A percentile compares a stretch with the other conserved stretches of the same genome.
phyloP scores from a whole-genome alignment of 2,329 filamentous ascomycete species.

The Diaporthe eres region DNA sequence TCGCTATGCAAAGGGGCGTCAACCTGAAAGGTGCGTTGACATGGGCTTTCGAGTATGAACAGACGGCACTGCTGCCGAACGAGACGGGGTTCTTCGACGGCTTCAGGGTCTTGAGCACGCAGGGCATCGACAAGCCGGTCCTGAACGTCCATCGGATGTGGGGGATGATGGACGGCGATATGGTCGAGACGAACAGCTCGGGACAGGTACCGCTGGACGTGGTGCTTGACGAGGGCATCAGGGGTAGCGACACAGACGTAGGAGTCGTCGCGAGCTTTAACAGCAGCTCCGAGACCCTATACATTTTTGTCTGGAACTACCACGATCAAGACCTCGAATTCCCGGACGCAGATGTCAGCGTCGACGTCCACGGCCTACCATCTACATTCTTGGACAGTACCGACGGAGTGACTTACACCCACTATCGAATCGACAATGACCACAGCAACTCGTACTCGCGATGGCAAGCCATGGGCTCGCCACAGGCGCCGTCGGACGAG shows the following conservation, averaged over 20 bases:
- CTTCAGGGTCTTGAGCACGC: conserved; percentile 28
- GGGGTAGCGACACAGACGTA: conserved; percentile 16
- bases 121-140: conserved; percentile 33
- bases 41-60: conserved; percentile 34
- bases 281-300: conserved; percentile 12
- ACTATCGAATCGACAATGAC: conserved; percentile 29
- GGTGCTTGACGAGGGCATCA: conserved; percentile 9
- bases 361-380: conserved; percentile 5
- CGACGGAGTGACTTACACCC: neutral
- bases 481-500: conserved; percentile 25
- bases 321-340: conserved; percentile 26
- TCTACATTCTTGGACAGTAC: neutral
- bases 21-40: conserved; percentile 21
- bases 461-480: conserved; percentile 33
- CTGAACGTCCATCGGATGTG: conserved; percentile 33
- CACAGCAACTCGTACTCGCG: conserved; percentile 32
- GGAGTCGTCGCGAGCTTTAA: conserved; percentile 28
- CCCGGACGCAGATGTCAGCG: neutral
- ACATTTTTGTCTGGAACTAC: conserved; percentile 31
- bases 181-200: conserved; percentile 19
- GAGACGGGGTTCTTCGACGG: conserved; percentile 28
- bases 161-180: conserved; percentile 30
- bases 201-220: conserved; percentile 17
- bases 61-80: conserved; percentile 26
- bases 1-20: conserved; percentile 7